Base-by-base conservation (phyloP, 2,329 filamentous ascomycete species). In the Hymenoscyphus occultus region DNA sequence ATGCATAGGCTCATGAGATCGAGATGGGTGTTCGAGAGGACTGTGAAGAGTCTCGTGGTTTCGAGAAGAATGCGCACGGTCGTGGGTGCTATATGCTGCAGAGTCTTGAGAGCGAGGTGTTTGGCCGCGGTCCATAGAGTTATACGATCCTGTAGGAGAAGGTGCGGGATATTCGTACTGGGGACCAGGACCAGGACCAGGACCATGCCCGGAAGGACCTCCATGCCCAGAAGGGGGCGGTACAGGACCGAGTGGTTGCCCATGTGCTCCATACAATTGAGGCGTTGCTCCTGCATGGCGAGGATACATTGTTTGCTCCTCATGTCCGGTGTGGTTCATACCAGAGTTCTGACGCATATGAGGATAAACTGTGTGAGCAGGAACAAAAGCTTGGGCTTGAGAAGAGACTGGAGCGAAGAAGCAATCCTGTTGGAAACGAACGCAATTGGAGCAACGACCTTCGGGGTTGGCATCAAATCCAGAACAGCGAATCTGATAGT, bases 381-480 rank as follows among this genome's bases (percentile, higher is more conserved):
- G 89, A 40, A 91, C 89, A 73, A 91, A 91, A 12, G 89, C 89
- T 76, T 90, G 88, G 9, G 88, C 86, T 77, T 91, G 88, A 12
- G 88, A 89, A 3, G 87, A 90, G 31, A 92, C 89, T 2, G 89
- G 89, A 0, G 88, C 91, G 77, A 92, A 92, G 77, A 92, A 86
- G 78, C 89, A 92, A 74, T 90, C 88, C 77, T 91, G 89, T 69
- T 89, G 88, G 78, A 91, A 92, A 59, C 89, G 82, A 69, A 87
- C 82, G 74, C 89, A 92, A 76, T 91, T 91, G 73, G 83, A 85
- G 80, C 89, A 92, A 66, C 88, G 85, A 66, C 89, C 89, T 76
- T 91, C 87, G 48, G 88, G 85, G 48, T 87, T 90, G 64, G 84
- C 85, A 72, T 91, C 89, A 74, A 91, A 92, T 35, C 89, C 89